These are phyloP conservation scores for Pycnococcus provasolii DNA, from an alignment of 139 green algal genomes.

Conservation along the genomic window DNA sequence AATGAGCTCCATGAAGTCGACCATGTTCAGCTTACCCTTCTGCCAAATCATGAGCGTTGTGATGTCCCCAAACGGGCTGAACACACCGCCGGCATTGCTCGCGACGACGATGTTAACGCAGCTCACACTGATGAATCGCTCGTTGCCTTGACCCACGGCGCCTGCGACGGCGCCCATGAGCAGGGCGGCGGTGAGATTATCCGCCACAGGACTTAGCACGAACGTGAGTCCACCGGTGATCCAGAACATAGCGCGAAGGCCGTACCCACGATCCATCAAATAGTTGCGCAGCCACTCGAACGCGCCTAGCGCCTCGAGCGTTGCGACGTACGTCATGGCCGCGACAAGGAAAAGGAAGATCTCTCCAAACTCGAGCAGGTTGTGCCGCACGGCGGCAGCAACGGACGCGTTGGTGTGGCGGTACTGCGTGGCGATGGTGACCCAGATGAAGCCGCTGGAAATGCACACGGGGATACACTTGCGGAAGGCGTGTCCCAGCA, in stretches of 20 bases:
- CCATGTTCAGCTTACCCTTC: conserved; percentile 23
- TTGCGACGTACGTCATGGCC: conserved; percentile 28
- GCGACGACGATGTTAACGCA: conserved; percentile 33
- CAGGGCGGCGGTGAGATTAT: conserved; percentile 30
- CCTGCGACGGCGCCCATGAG: conserved; percentile 29
- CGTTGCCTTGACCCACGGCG: conserved; percentile 8
- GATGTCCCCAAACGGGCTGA: conserved; percentile 29
- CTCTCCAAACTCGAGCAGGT: conserved; percentile 28
- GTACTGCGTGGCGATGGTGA: conserved; percentile 16
- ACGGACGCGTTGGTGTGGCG: conserved; percentile 6
- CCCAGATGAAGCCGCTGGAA: conserved; percentile 19
- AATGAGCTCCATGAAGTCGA: conserved; percentile 20
- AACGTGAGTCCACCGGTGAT: conserved; percentile 24
- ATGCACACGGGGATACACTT: conserved; percentile 25
- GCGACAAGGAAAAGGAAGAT: conserved; percentile 28
- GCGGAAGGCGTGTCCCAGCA: conserved; percentile 11
- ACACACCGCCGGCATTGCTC: conserved; percentile 28
- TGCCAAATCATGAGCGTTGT: conserved; percentile 37
- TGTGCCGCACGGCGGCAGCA: conserved; percentile 9
- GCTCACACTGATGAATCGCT: conserved; percentile 18
- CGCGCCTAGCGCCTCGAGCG: conserved; percentile 23
- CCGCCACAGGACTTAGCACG: conserved; percentile 26
- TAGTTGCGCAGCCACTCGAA: conserved; percentile 17
- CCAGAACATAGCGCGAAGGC: conserved; percentile 13
- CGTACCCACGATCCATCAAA: conserved; percentile 10